phyloP scores from a whole-genome alignment of 129 eudicot genomes.

The Lonicera japonica region DNA sequence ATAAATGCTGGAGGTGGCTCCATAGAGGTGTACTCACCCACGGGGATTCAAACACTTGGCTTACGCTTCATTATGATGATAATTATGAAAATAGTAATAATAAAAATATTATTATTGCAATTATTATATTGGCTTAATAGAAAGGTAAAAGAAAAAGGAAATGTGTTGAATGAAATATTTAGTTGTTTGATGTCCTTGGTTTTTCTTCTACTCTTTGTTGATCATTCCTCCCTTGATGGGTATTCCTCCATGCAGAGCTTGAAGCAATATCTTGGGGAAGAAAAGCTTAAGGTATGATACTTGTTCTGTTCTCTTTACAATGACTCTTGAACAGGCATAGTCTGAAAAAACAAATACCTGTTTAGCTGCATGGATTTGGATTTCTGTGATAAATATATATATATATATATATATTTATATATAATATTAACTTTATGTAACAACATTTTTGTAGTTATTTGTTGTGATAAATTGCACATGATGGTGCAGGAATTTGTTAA shows the following conservation, averaged over 20 bases:
- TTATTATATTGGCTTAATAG: neutral
- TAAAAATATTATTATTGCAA: too few species aligned
- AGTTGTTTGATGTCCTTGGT: neutral
- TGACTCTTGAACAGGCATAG: neutral
- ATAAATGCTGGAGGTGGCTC: too few species aligned
- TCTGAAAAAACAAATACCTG: too few species aligned
- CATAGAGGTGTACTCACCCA: too few species aligned
- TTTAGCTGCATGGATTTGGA: too few species aligned
- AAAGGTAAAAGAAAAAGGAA: neutral
- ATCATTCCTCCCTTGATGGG: slow-evolving; percentile 4
- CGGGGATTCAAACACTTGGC: too few species aligned
- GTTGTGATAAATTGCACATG: neutral
- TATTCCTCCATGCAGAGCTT: slow-evolving; percentile 60
- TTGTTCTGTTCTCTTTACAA: slow-evolving; percentile 5
- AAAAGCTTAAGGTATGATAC: slow-evolving; percentile 58
- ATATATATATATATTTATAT: too few species aligned
- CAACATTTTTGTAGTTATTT: neutral
- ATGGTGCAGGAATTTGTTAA: slow-evolving; percentile 82
- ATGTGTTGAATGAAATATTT: neutral
- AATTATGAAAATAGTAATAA: too few species aligned
- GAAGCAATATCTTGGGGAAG: slow-evolving; percentile 78
- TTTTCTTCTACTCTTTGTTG: neutral
- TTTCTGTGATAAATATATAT: too few species aligned
- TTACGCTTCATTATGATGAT: too few species aligned
- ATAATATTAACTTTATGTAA: neutral